These are phyloP conservation scores for Brassica incana DNA, from an alignment of 345 rosid species.

Conservation along the genomic window DNA sequence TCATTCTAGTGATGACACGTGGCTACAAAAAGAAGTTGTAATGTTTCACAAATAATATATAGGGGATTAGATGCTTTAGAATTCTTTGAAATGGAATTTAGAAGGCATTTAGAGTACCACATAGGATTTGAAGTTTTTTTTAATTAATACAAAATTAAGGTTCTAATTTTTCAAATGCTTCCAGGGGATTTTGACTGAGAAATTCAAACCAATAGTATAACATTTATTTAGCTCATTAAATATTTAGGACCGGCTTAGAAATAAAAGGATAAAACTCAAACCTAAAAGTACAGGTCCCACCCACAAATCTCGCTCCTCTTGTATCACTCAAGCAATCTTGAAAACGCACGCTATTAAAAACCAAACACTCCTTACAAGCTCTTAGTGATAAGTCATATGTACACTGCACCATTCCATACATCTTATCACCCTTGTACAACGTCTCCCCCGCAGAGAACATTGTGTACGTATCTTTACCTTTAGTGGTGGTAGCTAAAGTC, in stretches of 20 bases:
- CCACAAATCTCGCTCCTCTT: neutral
- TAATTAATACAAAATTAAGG: no score
- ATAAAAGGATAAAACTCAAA: neutral
- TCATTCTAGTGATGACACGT: no score
- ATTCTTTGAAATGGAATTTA: no score
- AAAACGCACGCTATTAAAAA: neutral
- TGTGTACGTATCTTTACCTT: neutral
- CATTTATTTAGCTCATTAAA: neutral
- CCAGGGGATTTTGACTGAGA: neutral
- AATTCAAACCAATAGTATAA: neutral
- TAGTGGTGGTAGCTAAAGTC: neutral
- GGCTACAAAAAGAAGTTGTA: no score
- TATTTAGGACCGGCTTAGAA: neutral
- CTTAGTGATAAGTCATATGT: neutral
- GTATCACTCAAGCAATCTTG: neutral
- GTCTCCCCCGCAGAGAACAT: neutral
- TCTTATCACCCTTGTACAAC: neutral
- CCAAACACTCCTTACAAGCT: neutral
- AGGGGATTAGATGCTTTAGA: no score
- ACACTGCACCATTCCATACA: constrained; percentile 6
- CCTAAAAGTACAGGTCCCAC: neutral
- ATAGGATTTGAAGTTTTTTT: no score
- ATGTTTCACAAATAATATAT: no score
- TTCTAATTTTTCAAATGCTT: no score
- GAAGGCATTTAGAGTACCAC: no score